These are phyloP conservation scores for Kazachstania viticola DNA, from an alignment of 805 yeast species.

Conservation along the genomic window DNA sequence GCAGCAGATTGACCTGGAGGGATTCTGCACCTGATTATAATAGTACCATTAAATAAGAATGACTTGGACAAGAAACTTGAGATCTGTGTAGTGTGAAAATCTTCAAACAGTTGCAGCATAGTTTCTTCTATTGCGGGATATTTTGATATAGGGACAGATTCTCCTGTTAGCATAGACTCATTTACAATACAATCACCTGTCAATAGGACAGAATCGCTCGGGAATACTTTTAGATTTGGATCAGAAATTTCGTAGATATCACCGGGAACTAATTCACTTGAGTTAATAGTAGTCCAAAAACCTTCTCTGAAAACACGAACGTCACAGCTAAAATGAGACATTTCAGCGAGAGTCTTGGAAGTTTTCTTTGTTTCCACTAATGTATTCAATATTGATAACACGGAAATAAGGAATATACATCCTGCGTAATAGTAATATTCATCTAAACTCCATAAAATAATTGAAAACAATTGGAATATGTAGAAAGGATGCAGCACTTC, in stretches of 20 bases:
- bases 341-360: conserved; percentile 55
- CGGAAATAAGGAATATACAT: conserved; percentile 80
- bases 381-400: conserved; percentile 69
- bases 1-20: conserved; percentile 45
- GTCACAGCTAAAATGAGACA: conserved; percentile 66
- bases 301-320: conserved; percentile 87
- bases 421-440: conserved; percentile 88
- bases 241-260: conserved; percentile 89
- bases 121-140: conserved; percentile 51
- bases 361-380: conserved; percentile 77
- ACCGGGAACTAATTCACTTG: conserved; percentile 85
- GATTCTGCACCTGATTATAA: conserved; percentile 69
- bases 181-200: conserved; percentile 95
- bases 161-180: conserved; percentile 97
- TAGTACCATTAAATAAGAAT: conserved; percentile 80
- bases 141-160: conserved; percentile 92
- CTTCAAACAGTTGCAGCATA: conserved; percentile 43
- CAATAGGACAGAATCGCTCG: conserved; percentile 80
- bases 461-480: conserved; percentile 86
- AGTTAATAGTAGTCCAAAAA: conserved; percentile 75
- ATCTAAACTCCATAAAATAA: conserved; percentile 84
- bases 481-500: conserved; percentile 94
- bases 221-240: conserved; percentile 60
- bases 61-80: conserved; percentile 61
- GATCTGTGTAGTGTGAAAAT: conserved; percentile 43